Evolutionary conservation across 495 filamentous ascomycete species (phyloP), one percentile per base, ranked within the genome.

Genomic region (Talaromyces ruber): DNA sequence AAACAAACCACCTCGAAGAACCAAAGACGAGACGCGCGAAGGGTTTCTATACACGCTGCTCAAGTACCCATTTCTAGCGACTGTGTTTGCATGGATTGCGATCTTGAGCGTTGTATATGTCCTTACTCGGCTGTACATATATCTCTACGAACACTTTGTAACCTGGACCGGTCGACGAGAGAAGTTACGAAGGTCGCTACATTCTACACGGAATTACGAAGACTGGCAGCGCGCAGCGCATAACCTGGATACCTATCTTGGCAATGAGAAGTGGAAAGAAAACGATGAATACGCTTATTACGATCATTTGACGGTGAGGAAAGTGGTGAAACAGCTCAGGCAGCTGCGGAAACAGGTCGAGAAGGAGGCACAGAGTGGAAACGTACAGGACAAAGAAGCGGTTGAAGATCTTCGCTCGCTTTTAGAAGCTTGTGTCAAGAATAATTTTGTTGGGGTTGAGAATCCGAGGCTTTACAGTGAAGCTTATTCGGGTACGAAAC

Each of bases 371-470:
- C 68, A 68, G 28, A 54, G 68, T 29, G 70, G 65, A 7, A 51
- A 59, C 60, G 6, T 65, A 57, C 24, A 59, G 63, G 8, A 28
- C 65, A 47, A 39, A 70, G 79, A 39, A 70, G 79, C 84, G 0
- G 74, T 88, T 6, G 88, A 93, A 61, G 90, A 92, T 34, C 76
- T 98, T 53, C 85, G 85, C 52, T 79, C 76, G 7, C 72, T 98
- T 54, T 76, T 94, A 30, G 92, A 97, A 76, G 88, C 88, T 16
- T 97, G 93, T 67, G 88, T 98, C 63, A 98, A 97, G 82, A 95
- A 90, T 71, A 98, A 98, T 69, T 98, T 97, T 73, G 90, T 88
- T 9, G 94, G 94, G 0, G 86, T 94, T n/a, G 94, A 98, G 74
- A 97, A 96, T 64, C 86, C 94, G 22, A 80, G 91, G 43, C 79